phyloP scores from a whole-genome alignment of 768 basidiomycete species.

The Hortiboletus campestris region DNA sequence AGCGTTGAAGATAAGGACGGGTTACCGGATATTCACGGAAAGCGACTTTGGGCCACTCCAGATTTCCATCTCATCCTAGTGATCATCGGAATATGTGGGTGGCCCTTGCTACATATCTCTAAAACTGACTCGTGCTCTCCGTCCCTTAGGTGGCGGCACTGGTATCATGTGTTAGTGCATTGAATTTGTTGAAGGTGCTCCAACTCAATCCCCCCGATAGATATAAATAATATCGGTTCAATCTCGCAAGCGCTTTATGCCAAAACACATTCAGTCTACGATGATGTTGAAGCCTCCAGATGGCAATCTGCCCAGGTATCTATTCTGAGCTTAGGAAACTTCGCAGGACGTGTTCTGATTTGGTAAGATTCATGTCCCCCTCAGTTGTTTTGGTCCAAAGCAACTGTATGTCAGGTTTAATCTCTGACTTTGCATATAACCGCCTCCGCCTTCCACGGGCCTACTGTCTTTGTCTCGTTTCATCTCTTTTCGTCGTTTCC shows the following conservation, averaged over 20 bases:
- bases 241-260: constrained; percentile 70
- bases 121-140: not conserved
- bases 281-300: constrained; percentile 61
- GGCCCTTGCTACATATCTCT: not conserved
- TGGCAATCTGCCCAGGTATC: constrained; percentile 89
- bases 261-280: constrained; percentile 57
- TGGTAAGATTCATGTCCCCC: constrained; percentile 39
- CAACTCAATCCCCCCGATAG: constrained; percentile 32
- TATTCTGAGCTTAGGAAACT: constrained; percentile 78
- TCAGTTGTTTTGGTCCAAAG: not conserved
- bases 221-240: constrained; percentile 86
- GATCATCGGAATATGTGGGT: constrained; percentile 58
- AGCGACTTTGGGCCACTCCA: constrained; percentile 43
- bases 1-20: constrained; percentile 19
- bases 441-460: constrained; percentile 61
- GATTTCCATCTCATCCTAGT: constrained; percentile 67
- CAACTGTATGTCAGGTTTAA: constrained; percentile 46
- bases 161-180: constrained; percentile 67
- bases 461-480: constrained; percentile 65
- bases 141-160: constrained; percentile 58
- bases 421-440: constrained; percentile 63
- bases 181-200: not conserved
- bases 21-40: constrained; percentile 53
- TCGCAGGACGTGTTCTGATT: constrained; percentile 72
- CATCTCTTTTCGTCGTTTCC: constrained; percentile 66